These are phyloP conservation scores for Plasmodium relictum DNA, from an alignment of 169 alveolate genomes.

Conservation along the genomic window DNA sequence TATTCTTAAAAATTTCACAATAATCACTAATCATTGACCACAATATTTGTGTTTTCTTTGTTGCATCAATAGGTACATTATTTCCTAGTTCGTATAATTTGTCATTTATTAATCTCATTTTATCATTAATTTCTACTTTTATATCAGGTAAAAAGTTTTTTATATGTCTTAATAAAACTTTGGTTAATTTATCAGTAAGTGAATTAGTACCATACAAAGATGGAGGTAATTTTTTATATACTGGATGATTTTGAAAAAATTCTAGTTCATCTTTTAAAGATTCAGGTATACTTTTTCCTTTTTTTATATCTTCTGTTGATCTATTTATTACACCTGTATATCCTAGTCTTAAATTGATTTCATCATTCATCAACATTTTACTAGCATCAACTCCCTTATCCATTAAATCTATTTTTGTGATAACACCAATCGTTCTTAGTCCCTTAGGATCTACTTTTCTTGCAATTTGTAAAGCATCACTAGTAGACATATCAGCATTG, in stretches of 20 bases:
- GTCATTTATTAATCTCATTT: slow-evolving; percentile 86
- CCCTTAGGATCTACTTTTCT: slow-evolving; percentile 97
- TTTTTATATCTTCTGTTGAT: slow-evolving; percentile 94
- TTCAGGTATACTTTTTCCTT: slow-evolving; percentile 91
- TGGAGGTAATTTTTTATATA: slow-evolving; percentile 94
- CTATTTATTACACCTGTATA: slow-evolving; percentile 97
- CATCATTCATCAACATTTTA: slow-evolving; percentile 96
- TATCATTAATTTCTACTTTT: slow-evolving; percentile 88
- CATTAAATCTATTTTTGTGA: slow-evolving; percentile 98
- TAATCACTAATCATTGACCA: slow-evolving; percentile 99
- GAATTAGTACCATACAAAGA: slow-evolving; percentile 96
- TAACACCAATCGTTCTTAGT: slow-evolving; percentile 96
- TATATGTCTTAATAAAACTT: slow-evolving; percentile 96
- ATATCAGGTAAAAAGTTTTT: slow-evolving; percentile 97
- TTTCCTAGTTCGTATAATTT: slow-evolving; percentile 93
- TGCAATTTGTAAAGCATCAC: slow-evolving; percentile 98
- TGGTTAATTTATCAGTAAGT: slow-evolving; percentile 95
- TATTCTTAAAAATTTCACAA: slow-evolving; percentile 95
- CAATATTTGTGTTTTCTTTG: slow-evolving; percentile 95
- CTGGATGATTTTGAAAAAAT: slow-evolving; percentile 94
- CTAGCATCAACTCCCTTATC: slow-evolving; percentile 98
- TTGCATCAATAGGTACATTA: slow-evolving; percentile 92
- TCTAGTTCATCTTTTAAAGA: slow-evolving; percentile 94
- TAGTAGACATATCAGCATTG: slow-evolving; percentile 97
- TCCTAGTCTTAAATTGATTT: slow-evolving; percentile 96